Percentiles rank a stretch among this genome's conserved stretches.
phyloP scores from a whole-genome alignment of 164 flowering plant species.

The Houttuynia cordata region DNA sequence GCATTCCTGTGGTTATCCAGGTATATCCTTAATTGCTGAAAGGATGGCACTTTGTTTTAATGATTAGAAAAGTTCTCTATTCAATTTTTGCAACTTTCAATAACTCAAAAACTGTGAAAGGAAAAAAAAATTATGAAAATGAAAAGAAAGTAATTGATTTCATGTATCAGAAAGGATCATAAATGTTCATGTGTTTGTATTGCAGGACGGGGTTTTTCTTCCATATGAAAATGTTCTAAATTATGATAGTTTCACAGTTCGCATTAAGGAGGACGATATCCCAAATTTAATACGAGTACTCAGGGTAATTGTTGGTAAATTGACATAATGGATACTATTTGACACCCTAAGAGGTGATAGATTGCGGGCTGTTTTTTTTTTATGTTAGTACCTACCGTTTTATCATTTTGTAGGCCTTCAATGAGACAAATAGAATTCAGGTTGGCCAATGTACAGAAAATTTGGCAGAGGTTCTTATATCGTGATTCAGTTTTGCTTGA shows the following conservation, averaged over 20 bases:
- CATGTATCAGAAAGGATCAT: neutral
- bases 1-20: constrained; percentile 97
- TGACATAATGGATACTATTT: too few relatives aligned
- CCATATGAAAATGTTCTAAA: constrained; percentile 91
- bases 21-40: constrained; percentile 19
- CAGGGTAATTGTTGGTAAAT: constrained; percentile 34
- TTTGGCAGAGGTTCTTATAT: constrained; percentile 88
- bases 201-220: constrained; percentile 84
- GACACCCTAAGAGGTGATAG: neutral
- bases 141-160: neutral
- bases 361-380: neutral
- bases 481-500: constrained; percentile 81
- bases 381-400: too few relatives aligned
- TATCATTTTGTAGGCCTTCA: constrained; percentile 38
- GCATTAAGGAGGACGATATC: constrained; percentile 80
- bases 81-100: neutral
- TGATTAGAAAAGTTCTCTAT: neutral
- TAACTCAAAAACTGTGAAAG: too few relatives aligned
- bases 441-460: constrained; percentile 64
- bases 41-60: neutral
- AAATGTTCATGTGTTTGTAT: neutral
- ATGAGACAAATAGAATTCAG: constrained; percentile 57
- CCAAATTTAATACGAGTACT: constrained; percentile 70
- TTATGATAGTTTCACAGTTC: constrained; percentile 87
- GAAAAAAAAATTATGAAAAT: neutral